These are phyloP conservation scores for Eucalyptus coolabah DNA, from an alignment of 345 rosid species.

Conservation along the genomic window DNA sequence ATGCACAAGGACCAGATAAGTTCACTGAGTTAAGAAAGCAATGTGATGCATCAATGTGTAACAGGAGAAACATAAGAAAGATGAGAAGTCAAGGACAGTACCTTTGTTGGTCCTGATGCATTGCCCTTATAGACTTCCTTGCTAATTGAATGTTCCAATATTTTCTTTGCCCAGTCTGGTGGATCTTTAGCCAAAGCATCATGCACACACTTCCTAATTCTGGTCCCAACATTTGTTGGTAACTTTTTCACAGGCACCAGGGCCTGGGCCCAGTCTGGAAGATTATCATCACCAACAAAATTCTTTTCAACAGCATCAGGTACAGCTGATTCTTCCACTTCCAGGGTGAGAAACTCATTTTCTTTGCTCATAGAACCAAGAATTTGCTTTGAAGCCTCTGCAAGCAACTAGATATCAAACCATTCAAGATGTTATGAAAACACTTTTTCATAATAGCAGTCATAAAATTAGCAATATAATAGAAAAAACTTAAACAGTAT, in stretches of 20 bases:
- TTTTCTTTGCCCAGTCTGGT: slow-evolving; percentile 90
- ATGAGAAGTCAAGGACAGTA: slow-evolving; percentile 8
- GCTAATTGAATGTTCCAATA: slow-evolving; percentile 83
- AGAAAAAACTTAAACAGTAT: not conserved
- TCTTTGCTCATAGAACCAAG: slow-evolving; percentile 49
- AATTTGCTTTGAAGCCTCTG: slow-evolving; percentile 78
- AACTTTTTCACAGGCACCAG: slow-evolving; percentile 88
- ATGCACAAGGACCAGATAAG: not conserved
- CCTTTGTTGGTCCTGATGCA: slow-evolving; percentile 99
- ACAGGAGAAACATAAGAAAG: not conserved
- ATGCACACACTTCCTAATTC: slow-evolving; percentile 87
- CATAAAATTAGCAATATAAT: not conserved
- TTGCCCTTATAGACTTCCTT: slow-evolving; percentile 98
- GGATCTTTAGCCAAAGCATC: slow-evolving; percentile 74
- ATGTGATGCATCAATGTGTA: not conserved
- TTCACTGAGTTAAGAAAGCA: not conserved
- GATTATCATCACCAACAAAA: slow-evolving; percentile 26
- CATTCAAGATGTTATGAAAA: not conserved
- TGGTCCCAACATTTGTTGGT: slow-evolving; percentile 97
- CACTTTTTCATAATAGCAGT: not conserved
- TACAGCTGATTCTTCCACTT: slow-evolving; percentile 52
- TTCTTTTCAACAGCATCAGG: slow-evolving; percentile 35
- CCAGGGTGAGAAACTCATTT: slow-evolving; percentile 46
- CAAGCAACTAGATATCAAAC: slow-evolving; percentile 73
- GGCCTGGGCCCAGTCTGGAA: slow-evolving; percentile 83